Base-by-base conservation (phyloP, 1,284 basidiomycete genomes). In the Heterobasidion annosum region DNA sequence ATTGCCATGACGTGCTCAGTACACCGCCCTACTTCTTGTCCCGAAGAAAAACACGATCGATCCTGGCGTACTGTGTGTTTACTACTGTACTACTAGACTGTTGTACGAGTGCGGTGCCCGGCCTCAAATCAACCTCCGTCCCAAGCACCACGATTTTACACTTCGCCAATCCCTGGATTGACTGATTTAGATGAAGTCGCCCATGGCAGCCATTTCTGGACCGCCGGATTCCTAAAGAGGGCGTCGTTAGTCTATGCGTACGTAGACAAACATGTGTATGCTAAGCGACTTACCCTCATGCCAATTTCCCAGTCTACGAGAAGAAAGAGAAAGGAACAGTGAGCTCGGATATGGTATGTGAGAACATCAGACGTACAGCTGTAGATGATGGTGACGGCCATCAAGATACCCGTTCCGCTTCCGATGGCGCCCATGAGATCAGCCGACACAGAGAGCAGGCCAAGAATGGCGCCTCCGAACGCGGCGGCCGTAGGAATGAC, bases 321-420 rank as follows among this genome's bases (percentile, higher is more conserved):
- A 7, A 10, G 6, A 33, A 18, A 52, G 3, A 56, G 42, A 8
- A 45, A 40, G 48, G 34, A 19, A 49, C 32, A 56, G 34, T 34
- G 47, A 34, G 16, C 8, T 52, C 42, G 45, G 44, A 16, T 45
- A 54, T 54, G 40, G 6, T 13, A 35, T 16, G 25, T 32, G 25
- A 35, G 50, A 54, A 57, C 43, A 52, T 54, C 52, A 32, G 15
- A 76, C 86, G 70, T 67, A 89, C 88, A 95, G 68, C 89, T 86
- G 73, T 98, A 98, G 70, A 98, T 98, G 68, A 94, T 98, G 44
- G 95, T 98, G 54, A 97, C 93, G 44, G 94, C 95, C 87, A 98
- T 94, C 61, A 98, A 77, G 65, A 98, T 97, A 81, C 96, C 96
- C 12, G 96, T 99, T 52, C 96, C 96, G 58, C 89, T 93, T 35